Percentiles rank a stretch among this genome's conserved stretches.
Evolutionary conservation across 2,329 filamentous ascomycete species (phyloP).

Genomic region (Reticulascus tulasneorum): DNA sequence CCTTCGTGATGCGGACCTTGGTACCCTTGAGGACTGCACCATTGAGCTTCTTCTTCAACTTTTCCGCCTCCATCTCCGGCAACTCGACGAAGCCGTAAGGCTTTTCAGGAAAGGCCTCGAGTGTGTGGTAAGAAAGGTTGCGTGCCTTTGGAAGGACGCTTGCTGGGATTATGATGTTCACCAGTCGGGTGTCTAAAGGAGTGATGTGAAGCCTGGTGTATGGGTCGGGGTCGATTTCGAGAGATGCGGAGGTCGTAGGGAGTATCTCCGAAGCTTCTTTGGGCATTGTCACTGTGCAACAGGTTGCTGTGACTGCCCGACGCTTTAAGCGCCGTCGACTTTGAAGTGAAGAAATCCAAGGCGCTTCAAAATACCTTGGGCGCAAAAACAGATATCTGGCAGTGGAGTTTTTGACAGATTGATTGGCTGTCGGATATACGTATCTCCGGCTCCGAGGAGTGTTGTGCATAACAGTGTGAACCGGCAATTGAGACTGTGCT

Average conservation of each 20-base stretch:
- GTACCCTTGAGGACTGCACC: constrained; percentile 78
- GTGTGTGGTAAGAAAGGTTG: constrained; percentile 81
- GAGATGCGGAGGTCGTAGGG: constrained; percentile 2
- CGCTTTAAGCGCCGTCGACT: constrained; percentile 7
- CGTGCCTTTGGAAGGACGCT: constrained; percentile 62
- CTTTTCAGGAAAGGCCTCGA: constrained; percentile 86
- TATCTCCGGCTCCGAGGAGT: no score
- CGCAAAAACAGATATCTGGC: not conserved
- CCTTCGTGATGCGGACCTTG: constrained; percentile 82
- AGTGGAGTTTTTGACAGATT: no score
- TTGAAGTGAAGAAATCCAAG: constrained; percentile 5
- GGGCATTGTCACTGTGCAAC: constrained; percentile 4
- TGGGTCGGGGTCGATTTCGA: constrained; percentile 14
- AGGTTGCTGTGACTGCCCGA: not conserved
- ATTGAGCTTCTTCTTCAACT: constrained; percentile 85
- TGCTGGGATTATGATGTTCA: constrained; percentile 67
- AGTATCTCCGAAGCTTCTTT: constrained; percentile 3
- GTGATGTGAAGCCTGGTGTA: constrained; percentile 76
- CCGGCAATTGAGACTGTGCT: no score
- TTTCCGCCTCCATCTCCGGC: constrained; percentile 78
- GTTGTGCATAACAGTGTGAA: no score
- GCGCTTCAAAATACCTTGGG: constrained; percentile 2
- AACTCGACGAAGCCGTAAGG: constrained; percentile 88
- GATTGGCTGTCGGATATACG: no score
- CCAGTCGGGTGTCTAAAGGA: constrained; percentile 72